Evolutionary conservation across 768 basidiomycete genomes (phyloP), one percentile per base, ranked within the genome.

Genomic region (Leucosporidium yakuticum): DNA sequence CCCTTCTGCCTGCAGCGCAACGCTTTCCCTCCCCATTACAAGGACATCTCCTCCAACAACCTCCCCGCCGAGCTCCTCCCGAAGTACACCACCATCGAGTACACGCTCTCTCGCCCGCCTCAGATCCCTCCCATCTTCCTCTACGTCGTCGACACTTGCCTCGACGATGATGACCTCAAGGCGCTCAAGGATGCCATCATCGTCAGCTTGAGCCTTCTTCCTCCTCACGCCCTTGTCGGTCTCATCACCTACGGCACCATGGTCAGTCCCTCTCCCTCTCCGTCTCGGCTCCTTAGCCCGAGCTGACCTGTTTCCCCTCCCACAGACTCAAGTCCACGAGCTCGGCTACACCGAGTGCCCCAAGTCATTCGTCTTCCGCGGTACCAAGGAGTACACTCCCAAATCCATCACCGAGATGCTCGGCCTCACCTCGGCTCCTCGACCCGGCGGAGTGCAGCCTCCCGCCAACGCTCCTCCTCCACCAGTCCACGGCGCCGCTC

Each of bases 351-450:
- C 87, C 3, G 90, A 95, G 78, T 98, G 94, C 81, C 90, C 86
- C 81, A 98, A 98, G 79, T 96, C 94, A 5, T 98, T 96, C 79
- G 96, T 98, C 65, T 99, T 99, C 86, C 88, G 95, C 32, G 96
- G 96, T 54, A 90, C 88, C 19, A 99, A 98, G 80, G 96, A 99
- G 75, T 98, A 99, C 77, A 80, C 87, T 64, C 87, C 90, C 50
- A 98, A 98, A 81, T 92, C 96, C 73, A 97, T 98, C 73, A 90
- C 92, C 79, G 95, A 98, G 75, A 98, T 99, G 94, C 88, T 98
- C 51, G 91, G 89, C 31, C 84, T 97, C 54, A 86, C 84, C 75
- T 84, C 86, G 71, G 88, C 90, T 31, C 75, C 75, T 11, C 57
- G 67, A 15, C 64, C 71, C 12, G 91, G 89, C 3, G 89, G 91